These are phyloP conservation scores for Coemansia sp. DNA, from an alignment of 192 early-diverging fungal species.

Conservation along the genomic window DNA sequence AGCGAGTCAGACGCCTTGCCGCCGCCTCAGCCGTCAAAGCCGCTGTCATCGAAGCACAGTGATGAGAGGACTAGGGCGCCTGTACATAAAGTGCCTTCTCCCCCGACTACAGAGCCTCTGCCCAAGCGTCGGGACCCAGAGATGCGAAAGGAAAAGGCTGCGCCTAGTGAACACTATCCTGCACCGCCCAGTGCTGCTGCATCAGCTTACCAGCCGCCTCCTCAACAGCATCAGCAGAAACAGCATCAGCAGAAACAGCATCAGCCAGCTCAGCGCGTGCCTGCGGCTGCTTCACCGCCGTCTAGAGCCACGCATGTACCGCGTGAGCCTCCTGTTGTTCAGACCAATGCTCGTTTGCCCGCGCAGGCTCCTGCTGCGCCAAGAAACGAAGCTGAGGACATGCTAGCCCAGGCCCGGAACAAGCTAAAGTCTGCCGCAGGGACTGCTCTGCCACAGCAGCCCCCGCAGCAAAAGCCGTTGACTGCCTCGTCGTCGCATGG, in stretches of 20 bases:
- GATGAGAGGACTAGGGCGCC: background rate
- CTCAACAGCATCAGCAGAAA: background rate
- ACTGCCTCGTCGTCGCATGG: background rate
- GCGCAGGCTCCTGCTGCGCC: background rate
- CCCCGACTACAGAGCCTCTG: constrained; percentile 4
- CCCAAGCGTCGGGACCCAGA: constrained; percentile 8
- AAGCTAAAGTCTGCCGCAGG: constrained; percentile 20
- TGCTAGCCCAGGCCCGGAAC: constrained; percentile 35
- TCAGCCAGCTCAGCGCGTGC: background rate
- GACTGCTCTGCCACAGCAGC: background rate
- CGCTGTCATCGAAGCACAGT: background rate
- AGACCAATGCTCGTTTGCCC: background rate
- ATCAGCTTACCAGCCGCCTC: too few relatives aligned
- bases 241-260: background rate
- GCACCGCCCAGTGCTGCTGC: background rate
- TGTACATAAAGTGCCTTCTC: background rate
- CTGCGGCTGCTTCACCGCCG: background rate
- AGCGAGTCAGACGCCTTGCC: background rate
- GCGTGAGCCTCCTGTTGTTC: constrained; percentile 4
- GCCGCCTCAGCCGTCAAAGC: constrained; percentile 1
- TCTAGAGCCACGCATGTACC: background rate
- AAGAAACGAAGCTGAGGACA: constrained; percentile 26
- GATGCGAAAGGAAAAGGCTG: background rate
- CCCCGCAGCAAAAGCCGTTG: background rate
- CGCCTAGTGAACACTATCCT: background rate